Evolutionary conservation across 441 rosid species (phyloP).

Genomic region (Adansonia rubrostipa): DNA sequence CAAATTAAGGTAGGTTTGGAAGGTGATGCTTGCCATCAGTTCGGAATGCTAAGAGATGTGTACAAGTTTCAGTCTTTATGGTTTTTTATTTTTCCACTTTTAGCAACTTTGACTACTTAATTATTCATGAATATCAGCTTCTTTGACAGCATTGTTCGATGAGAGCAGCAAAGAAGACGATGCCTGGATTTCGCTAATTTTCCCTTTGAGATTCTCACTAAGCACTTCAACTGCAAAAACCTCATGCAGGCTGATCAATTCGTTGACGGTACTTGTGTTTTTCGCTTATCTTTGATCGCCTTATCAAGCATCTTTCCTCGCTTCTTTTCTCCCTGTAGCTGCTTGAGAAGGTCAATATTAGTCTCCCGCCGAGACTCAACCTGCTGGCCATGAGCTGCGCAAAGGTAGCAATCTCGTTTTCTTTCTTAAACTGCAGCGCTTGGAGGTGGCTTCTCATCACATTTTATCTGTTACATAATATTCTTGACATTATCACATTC

Average conservation of each 20-base stretch:
- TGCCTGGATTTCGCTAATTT: conserved; percentile 35
- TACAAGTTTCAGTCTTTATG: background rate
- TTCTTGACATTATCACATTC: too few relatives aligned
- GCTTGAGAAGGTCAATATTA: conserved; percentile 19
- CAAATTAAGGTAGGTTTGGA: too few relatives aligned
- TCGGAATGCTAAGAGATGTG: too few relatives aligned
- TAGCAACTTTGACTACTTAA: background rate
- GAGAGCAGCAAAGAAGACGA: conserved; percentile 37
- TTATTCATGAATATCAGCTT: background rate
- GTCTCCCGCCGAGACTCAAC: background rate
- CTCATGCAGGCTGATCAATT: conserved; percentile 17
- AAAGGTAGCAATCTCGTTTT: conserved; percentile 41
- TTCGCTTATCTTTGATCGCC: background rate
- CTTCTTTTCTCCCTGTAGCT: conserved; percentile 32
- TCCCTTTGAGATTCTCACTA: conserved; percentile 13
- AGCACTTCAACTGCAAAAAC: conserved; percentile 27
- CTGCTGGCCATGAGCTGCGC: conserved; percentile 28
- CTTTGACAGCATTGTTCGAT: conserved; percentile 6
- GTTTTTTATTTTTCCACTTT: too few relatives aligned
- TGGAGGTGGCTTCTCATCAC: conserved; percentile 22
- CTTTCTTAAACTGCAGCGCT: conserved; percentile 50
- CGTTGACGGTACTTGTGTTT: conserved; percentile 5
- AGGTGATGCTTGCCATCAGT: too few relatives aligned
- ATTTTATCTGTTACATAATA: too few relatives aligned
- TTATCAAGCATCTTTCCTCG: conserved; percentile 30